phyloP scores from a whole-genome alignment of 2,329 filamentous ascomycete genomes.

The Epichloe coenophiala region DNA sequence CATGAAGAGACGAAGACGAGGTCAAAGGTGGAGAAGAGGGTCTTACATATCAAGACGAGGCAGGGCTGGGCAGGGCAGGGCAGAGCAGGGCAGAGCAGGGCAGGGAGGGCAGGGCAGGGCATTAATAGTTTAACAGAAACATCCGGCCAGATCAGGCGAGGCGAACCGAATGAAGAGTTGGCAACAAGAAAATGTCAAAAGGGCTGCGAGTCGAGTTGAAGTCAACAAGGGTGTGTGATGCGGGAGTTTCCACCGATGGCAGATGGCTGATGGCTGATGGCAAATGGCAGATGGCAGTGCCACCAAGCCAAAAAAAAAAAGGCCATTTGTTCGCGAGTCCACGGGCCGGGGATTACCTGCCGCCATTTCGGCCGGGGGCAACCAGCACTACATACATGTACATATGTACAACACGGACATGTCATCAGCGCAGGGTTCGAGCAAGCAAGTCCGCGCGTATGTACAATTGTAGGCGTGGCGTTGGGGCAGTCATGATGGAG shows the following conservation, averaged over 20 bases:
- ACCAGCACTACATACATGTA: not conserved
- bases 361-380: not conserved
- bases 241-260: no score
- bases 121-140: conserved; percentile 3
- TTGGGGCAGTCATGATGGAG: not conserved
- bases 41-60: no score
- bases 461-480: not conserved
- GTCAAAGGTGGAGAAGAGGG: not conserved
- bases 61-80: not conserved
- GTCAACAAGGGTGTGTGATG: not conserved
- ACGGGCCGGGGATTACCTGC: not conserved
- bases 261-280: not conserved
- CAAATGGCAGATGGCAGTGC: not conserved
- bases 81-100: not conserved
- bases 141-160: not conserved
- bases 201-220: not conserved
- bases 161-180: not conserved
- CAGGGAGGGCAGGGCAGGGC: not conserved
- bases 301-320: no score
- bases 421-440: no score
- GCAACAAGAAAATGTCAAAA: not conserved
- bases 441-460: no score
- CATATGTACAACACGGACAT: no score
- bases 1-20: not conserved
- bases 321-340: no score